A percentile compares a stretch with the other conserved stretches of the same genome.
These are phyloP conservation scores for Galerina sulciceps DNA, from an alignment of 768 basidiomycete genomes.

Conservation along the genomic window DNA sequence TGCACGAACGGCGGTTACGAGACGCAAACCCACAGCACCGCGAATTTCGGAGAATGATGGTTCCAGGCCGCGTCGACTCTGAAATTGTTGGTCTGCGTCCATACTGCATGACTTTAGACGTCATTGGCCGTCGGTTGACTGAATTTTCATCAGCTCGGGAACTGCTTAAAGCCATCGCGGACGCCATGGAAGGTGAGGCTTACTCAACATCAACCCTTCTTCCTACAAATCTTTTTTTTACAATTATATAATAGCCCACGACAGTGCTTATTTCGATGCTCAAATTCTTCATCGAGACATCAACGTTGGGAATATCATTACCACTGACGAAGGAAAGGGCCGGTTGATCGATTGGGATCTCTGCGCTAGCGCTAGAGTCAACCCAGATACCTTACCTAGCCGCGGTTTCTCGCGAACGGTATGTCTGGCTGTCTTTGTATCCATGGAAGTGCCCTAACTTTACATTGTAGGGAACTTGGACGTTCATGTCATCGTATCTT, in stretches of 20 bases:
- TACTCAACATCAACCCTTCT: no score
- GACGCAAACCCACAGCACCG: background rate
- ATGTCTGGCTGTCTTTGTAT: constrained; percentile 1
- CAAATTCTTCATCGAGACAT: constrained; percentile 30
- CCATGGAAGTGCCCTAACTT: background rate
- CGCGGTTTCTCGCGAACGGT: constrained; percentile 15
- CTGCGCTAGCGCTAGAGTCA: constrained; percentile 4
- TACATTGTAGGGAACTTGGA: constrained; percentile 34
- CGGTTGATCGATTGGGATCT: constrained; percentile 31
- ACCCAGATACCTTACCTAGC: background rate
- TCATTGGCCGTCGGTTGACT: background rate
- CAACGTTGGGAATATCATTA: constrained; percentile 28
- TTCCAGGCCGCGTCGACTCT: constrained; percentile 10
- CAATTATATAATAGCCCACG: constrained; percentile 18
- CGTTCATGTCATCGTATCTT: constrained; percentile 30
- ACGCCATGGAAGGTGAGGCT: constrained; percentile 22
- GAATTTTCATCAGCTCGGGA: constrained; percentile 9
- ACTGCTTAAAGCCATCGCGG: constrained; percentile 16
- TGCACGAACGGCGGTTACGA: background rate
- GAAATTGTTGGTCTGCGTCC: background rate
- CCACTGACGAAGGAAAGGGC: constrained; percentile 17
- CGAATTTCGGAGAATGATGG: constrained; percentile 1
- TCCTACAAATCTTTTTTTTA: no score
- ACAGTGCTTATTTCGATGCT: constrained; percentile 13
- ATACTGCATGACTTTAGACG: constrained; percentile 12